Percentiles rank a stretch among this genome's conserved stretches.
Evolutionary conservation across 257 asterid genomes (phyloP).

Genomic region (Scutellaria galericulata): DNA sequence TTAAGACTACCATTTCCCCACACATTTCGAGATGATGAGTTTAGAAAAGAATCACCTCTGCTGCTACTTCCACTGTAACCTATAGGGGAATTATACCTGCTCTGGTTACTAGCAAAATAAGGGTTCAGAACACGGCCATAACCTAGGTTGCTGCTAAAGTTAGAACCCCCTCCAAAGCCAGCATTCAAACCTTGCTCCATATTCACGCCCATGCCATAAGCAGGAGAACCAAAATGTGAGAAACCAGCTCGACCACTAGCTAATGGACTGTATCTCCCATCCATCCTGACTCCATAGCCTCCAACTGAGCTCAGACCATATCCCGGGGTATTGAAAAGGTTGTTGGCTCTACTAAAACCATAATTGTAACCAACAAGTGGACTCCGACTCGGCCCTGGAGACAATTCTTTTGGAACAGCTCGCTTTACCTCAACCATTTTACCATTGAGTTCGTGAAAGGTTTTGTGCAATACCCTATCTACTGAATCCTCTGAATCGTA

Average conservation of each 20-base stretch:
- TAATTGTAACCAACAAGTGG: slow-evolving; percentile 65
- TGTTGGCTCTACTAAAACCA: slow-evolving; percentile 62
- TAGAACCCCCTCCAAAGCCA: slow-evolving; percentile 62
- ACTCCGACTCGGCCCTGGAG: slow-evolving; percentile 71
- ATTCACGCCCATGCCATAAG: slow-evolving; percentile 66
- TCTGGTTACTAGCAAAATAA: slow-evolving; percentile 55
- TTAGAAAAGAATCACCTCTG: slow-evolving; percentile 60
- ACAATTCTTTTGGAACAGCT: slow-evolving; percentile 80
- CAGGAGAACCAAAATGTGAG: slow-evolving; percentile 52
- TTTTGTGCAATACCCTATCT: slow-evolving; percentile 71
- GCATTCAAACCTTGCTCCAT: slow-evolving; percentile 67
- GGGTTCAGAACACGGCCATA: slow-evolving; percentile 69
- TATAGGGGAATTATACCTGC: slow-evolving; percentile 68
- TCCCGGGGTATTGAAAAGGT: slow-evolving; percentile 60
- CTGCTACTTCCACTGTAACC: slow-evolving; percentile 59
- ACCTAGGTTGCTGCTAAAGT: slow-evolving; percentile 62
- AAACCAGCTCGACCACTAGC: slow-evolving; percentile 61
- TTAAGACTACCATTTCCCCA: slow-evolving; percentile 75
- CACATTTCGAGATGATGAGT: slow-evolving; percentile 57
- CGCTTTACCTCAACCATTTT: slow-evolving; percentile 86
- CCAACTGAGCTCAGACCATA: slow-evolving; percentile 65
- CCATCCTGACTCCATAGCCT: slow-evolving; percentile 68
- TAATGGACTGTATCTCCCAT: slow-evolving; percentile 64
- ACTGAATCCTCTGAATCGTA: slow-evolving; percentile 86
- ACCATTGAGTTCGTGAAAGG: slow-evolving; percentile 78